A percentile compares a stretch with the other conserved stretches of the same genome.
Conservation (phyloP, 2,329 filamentous ascomycete species). For the Pestalotiopsis sp. region DNA sequence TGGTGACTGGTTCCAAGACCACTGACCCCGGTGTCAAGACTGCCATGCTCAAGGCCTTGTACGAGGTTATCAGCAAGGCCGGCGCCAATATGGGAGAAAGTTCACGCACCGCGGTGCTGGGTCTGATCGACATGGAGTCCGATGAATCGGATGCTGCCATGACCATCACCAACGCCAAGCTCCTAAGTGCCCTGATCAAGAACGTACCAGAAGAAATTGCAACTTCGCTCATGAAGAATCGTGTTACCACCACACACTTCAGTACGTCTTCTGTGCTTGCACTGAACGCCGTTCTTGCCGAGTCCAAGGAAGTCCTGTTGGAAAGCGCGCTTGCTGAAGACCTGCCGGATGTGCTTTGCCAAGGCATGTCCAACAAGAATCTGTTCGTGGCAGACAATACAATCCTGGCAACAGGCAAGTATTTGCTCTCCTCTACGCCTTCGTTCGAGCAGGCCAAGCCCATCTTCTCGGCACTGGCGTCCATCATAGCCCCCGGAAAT, state of each 20-base stretch:
- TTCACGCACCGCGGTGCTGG: conserved; percentile 82
- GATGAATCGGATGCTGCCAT: conserved; percentile 76
- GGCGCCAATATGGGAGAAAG: conserved; percentile 92
- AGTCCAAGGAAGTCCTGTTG: conserved; percentile 72
- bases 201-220: conserved; percentile 77
- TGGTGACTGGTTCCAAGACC: conserved; percentile 95
- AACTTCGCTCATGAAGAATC: conserved; percentile 59
- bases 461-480: conserved; percentile 77
- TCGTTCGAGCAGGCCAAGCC: conserved; percentile 76
- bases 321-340: conserved; percentile 70
- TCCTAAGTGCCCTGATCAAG: conserved; percentile 87
- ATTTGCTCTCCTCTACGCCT: conserved; percentile 69
- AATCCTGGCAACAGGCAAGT: conserved; percentile 89
- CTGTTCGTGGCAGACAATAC: conserved; percentile 86
- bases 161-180: conserved; percentile 86
- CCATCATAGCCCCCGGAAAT: conserved; percentile 74
- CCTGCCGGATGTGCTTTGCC: conserved; percentile 73
- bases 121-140: conserved; percentile 82
- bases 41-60: conserved; percentile 95
- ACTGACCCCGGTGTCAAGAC: conserved; percentile 83
- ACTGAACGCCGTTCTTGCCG: conserved; percentile 84
- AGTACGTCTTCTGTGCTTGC: conserved; percentile 80
- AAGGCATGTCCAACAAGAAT: conserved; percentile 76
- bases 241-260: conserved; percentile 77
- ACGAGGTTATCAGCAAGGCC: conserved; percentile 94